Evolutionary conservation across 1,284 basidiomycete species (phyloP), one percentile per base, ranked within the genome.

Genomic region (Cystobasidium pallidum): DNA sequence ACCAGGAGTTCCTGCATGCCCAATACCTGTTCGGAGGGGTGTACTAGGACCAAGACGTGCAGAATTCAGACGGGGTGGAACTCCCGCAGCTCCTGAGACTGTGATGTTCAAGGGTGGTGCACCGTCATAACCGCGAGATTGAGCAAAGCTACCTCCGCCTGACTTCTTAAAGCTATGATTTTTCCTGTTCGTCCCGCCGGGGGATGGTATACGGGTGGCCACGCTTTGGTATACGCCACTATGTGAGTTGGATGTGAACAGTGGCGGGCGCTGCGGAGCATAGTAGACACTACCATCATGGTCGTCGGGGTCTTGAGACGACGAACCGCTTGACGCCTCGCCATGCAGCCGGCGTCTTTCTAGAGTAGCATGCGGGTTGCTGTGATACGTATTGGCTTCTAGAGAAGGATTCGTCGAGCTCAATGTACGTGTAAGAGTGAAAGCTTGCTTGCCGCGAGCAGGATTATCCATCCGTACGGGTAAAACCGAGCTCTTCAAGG

Each of bases 111-210:
- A 61, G 6, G 58, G 58, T 26, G 58, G 58, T 21, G 58, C 58
- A 28, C 41, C 41, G 34, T 61, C 26, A 43, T 36, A 61, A 11
- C 39, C 39, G 21, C 58, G 36, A 24, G 58, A 61, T 28, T 61
- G 36, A 11, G 58, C 58, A 26, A 61, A 61, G 34, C 58, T 61
- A 43, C 58, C 58, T 41, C 58, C 58, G 13, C 58, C 58, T 43
- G 39, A 41, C 28, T 28, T 41, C 21, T 57, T 57, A n/a, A n/a
- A 34, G 19, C 6, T 19, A 34, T 57, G 30, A 8, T 21, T 21
- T 13, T 34, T 32, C 30, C 28, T 57, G n/a, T 34, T 36, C n/a
- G 19, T 10, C 19, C 30, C 54, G 21, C 10, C 11, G 3, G 54
- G 54, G n/a, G 30, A 34, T 19, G 54, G 32, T 34, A 17, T 13